A percentile compares a stretch with the other conserved stretches of the same genome.
These are phyloP conservation scores for Cryphonectria japonica DNA, from an alignment of 2,329 filamentous ascomycete species.

Conservation along the genomic window DNA sequence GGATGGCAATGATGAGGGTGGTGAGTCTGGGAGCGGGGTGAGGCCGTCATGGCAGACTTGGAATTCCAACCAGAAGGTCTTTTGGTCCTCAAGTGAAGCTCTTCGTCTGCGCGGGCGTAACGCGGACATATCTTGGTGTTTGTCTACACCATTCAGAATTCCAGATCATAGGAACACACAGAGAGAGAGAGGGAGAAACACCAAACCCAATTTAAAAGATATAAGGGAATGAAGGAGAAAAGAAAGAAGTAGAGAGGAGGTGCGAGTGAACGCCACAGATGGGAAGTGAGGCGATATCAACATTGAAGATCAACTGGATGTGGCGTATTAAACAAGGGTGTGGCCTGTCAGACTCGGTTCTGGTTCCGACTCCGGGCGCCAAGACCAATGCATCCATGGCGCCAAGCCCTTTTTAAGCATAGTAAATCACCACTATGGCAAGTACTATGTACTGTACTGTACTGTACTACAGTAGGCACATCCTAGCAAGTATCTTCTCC, in stretches of 20 bases:
- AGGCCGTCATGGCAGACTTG: slow-evolving; percentile 45
- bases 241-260: neutral
- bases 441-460: no score
- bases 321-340: neutral
- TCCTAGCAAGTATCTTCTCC: neutral
- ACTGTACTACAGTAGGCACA: no score
- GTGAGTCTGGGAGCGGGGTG: neutral
- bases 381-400: neutral
- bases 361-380: neutral
- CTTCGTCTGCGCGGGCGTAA: slow-evolving; percentile 17
- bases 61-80: slow-evolving; percentile 50
- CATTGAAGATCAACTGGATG: neutral
- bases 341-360: neutral
- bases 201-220: neutral
- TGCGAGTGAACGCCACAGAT: neutral
- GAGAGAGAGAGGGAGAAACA: neutral
- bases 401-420: neutral
- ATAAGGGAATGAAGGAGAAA: neutral
- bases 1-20: neutral
- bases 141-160: neutral
- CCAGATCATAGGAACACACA: neutral
- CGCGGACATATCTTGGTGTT: neutral
- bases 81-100: slow-evolving; percentile 17
- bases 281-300: neutral
- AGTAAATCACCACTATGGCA: neutral